Conservation (phyloP, 208 protist species). For the Strigomonas culicis region DNA sequence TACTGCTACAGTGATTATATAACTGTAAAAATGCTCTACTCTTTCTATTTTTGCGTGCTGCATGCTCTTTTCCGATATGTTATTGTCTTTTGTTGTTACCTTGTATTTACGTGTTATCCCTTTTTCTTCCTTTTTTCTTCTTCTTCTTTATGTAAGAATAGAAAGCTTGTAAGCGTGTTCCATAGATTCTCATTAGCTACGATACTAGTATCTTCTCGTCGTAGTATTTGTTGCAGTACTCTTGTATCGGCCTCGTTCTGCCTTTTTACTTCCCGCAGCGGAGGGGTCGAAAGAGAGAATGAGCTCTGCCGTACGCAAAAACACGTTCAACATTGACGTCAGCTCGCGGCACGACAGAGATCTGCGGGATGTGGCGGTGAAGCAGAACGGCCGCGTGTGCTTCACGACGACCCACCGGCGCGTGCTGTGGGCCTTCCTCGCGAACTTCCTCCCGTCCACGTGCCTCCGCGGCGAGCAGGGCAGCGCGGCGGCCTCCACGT, state of each 20-base stretch:
- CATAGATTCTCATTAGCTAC: neutral
- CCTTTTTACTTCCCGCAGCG: neutral
- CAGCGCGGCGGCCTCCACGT: neutral
- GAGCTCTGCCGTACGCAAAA: neutral
- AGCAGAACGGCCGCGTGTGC: slow-evolving; percentile 37
- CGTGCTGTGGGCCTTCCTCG: slow-evolving; percentile 61
- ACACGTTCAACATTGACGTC: slow-evolving; percentile 57
- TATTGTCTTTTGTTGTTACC: neutral
- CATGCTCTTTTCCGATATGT: slow-evolving; percentile 1
- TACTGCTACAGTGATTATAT: too few relatives aligned
- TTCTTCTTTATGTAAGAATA: neutral
- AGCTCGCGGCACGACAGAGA: slow-evolving; percentile 35
- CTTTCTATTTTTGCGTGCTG: slow-evolving; percentile 3
- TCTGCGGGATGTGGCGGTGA: slow-evolving; percentile 56
- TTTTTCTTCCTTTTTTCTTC: slow-evolving; percentile 12
- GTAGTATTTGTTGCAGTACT: too few relatives aligned
- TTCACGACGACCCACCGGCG: slow-evolving; percentile 57
- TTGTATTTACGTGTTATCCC: neutral
- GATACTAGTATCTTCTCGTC: neutral
- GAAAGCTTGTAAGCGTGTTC: neutral
- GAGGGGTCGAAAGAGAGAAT: too few relatives aligned
- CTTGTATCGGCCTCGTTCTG: neutral
- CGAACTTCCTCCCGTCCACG: slow-evolving; percentile 25
- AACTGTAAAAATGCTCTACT: slow-evolving; percentile 7
- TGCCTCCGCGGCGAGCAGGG: neutral